Percentiles rank a stretch among this genome's conserved stretches.
Conservation (phyloP, 495 filamentous ascomycete species). For the Hyphodiscus hymeniophilus region DNA sequence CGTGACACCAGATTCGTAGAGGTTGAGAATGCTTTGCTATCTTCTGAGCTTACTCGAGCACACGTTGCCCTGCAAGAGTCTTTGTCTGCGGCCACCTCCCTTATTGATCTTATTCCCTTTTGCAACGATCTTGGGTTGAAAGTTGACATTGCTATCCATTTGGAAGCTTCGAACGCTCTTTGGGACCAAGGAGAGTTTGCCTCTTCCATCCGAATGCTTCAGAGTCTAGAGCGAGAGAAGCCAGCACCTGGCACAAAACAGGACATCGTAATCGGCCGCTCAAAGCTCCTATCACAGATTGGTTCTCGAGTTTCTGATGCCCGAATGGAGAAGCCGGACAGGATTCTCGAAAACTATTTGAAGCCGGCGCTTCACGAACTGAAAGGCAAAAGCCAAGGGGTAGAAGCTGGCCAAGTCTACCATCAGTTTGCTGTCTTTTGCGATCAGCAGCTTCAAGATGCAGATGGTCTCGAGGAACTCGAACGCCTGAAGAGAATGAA, state of each 20-base stretch:
- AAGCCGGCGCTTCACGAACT: conserved; percentile 75
- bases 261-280: conserved; percentile 61
- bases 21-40: conserved; percentile 61
- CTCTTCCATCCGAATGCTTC: conserved; percentile 84
- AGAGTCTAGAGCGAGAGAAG: conserved; percentile 52
- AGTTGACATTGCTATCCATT: conserved; percentile 61
- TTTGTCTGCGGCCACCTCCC: conserved; percentile 69
- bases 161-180: conserved; percentile 79
- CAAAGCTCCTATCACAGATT: conserved; percentile 78
- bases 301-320: conserved; percentile 87
- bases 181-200: conserved; percentile 93
- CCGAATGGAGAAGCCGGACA: conserved; percentile 84
- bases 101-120: conserved; percentile 61
- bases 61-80: conserved; percentile 82
- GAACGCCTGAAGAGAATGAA: conserved; percentile 70
- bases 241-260: conserved; percentile 49
- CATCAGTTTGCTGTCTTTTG: conserved; percentile 94
- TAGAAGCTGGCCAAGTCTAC: conserved; percentile 78
- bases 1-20: conserved; percentile 64
- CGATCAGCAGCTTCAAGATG: conserved; percentile 82
- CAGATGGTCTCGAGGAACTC: conserved; percentile 77
- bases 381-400: conserved; percentile 55
- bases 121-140: conserved; percentile 62
- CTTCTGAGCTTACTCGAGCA: conserved; percentile 63
- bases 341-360: conserved; percentile 78